Percentiles rank a stretch among this genome's conserved stretches.
Conservation (phyloP, 2,329 filamentous ascomycete species). For the Lecanicillium sp. region DNA sequence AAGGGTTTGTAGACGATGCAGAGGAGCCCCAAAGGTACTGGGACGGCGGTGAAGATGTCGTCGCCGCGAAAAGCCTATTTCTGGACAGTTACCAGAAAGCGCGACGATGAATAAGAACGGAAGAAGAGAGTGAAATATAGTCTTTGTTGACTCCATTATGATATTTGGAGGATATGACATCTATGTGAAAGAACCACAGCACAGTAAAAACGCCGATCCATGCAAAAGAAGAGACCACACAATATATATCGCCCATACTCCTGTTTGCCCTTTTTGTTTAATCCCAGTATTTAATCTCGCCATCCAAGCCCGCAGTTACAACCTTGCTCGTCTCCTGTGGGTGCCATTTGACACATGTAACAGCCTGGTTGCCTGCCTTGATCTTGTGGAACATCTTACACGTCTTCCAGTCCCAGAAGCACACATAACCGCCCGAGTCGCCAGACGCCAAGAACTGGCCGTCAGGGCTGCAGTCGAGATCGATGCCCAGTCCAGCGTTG, state of each 20-base stretch:
- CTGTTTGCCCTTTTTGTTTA: constrained; percentile 34
- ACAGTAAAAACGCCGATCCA: not conserved
- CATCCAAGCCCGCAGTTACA: constrained; percentile 81
- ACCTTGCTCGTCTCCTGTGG: constrained; percentile 96
- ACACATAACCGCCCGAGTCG: constrained; percentile 81
- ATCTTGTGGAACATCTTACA: constrained; percentile 99
- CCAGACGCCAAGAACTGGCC: constrained; percentile 85
- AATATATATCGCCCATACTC: too few species aligned
- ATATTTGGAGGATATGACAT: too few species aligned
- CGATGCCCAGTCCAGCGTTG: constrained; percentile 87
- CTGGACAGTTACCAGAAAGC: constrained; percentile 11
- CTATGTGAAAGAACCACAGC: constrained; percentile 4
- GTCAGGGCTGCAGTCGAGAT: constrained; percentile 80
- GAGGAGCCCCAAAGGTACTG: not conserved
- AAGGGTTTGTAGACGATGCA: not conserved
- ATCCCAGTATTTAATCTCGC: constrained; percentile 89
- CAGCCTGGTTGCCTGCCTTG: constrained; percentile 69
- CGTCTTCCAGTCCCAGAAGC: constrained; percentile 99
- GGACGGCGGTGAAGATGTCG: not conserved
- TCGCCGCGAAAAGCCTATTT: constrained; percentile 4
- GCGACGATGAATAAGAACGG: not conserved
- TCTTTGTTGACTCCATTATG: not conserved
- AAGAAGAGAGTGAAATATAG: too few species aligned
- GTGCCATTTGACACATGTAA: constrained; percentile 90
- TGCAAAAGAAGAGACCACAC: not conserved